Evolutionary conservation across 2,329 filamentous ascomycete genomes (phyloP).

Genomic region (Fusarium haematococcum): DNA sequence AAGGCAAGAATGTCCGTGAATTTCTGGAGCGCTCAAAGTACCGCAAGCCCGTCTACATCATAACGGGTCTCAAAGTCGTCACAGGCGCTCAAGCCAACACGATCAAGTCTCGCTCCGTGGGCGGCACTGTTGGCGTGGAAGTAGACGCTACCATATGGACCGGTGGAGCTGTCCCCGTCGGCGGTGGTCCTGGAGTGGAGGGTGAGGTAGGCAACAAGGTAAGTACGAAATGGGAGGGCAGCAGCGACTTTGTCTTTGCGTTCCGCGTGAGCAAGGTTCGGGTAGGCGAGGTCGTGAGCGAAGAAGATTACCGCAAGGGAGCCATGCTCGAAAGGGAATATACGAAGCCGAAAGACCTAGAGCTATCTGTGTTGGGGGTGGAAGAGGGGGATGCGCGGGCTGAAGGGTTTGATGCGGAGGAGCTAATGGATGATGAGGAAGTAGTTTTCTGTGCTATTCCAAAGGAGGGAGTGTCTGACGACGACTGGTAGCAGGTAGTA

Average conservation of each 20-base stretch:
- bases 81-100: slow-evolving; percentile 9
- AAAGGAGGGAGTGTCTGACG: not conserved
- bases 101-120: not conserved
- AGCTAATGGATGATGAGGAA: slow-evolving; percentile 5
- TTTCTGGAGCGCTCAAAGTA: not conserved
- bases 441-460: not conserved
- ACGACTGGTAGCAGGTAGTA: not conserved
- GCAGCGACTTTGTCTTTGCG: slow-evolving; percentile 24
- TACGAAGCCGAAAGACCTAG: not conserved
- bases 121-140: not conserved
- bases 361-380: not conserved
- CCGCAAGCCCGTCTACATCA: slow-evolving; percentile 23
- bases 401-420: slow-evolving; percentile 9
- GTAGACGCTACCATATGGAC: slow-evolving; percentile 1
- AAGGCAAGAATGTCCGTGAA: not conserved
- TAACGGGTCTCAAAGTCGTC: slow-evolving; percentile 20
- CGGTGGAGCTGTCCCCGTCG: not conserved
- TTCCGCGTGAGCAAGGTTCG: slow-evolving; percentile 15
- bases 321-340: not conserved
- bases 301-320: slow-evolving; percentile 1
- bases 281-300: not conserved
- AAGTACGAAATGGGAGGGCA: slow-evolving; percentile 5
- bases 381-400: not conserved
- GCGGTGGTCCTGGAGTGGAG: not conserved
- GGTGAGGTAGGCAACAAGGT: not conserved